Percentiles rank a stretch among this genome's conserved stretches.
These are phyloP conservation scores for Dictyostelium citrinum DNA, from an alignment of 78 protist species.

Conservation along the genomic window DNA sequence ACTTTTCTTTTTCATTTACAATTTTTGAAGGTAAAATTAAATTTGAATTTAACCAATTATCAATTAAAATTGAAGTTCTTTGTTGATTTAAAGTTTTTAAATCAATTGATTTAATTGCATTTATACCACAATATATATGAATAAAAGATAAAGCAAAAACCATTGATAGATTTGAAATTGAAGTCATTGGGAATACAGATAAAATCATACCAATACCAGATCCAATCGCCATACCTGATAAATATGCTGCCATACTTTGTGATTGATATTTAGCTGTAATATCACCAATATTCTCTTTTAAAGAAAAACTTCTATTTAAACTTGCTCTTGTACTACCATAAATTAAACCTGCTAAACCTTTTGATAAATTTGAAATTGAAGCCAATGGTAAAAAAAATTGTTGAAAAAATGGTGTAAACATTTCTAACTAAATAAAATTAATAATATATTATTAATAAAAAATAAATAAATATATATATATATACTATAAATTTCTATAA, in stretches of 20 bases:
- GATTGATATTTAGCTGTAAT: constrained; percentile 80
- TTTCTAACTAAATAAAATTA: constrained; percentile 44
- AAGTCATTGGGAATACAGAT: neutral
- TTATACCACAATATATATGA: constrained; percentile 34
- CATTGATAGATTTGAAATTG: neutral
- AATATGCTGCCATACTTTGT: constrained; percentile 68
- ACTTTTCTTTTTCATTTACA: constrained; percentile 6
- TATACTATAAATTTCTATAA: neutral
- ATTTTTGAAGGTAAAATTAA: neutral
- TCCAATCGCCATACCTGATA: constrained; percentile 63
- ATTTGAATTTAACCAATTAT: constrained; percentile 11
- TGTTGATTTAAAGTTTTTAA: constrained; percentile 34
- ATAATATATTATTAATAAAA: neutral
- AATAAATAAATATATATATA: neutral
- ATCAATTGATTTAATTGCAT: constrained; percentile 19
- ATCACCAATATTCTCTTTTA: constrained; percentile 71
- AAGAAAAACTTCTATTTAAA: constrained; percentile 52
- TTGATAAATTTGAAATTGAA: constrained; percentile 67
- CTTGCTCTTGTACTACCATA: constrained; percentile 78
- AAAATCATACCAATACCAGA: constrained; percentile 12
- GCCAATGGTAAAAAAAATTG: constrained; percentile 59
- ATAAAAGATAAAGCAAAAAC: constrained; percentile 25
- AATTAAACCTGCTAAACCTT: constrained; percentile 71
- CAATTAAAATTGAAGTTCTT: constrained; percentile 21
- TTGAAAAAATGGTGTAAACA: constrained; percentile 64